Evolutionary conservation across 257 asterid genomes (phyloP).

Genomic region (Plectranthus barbatus): DNA sequence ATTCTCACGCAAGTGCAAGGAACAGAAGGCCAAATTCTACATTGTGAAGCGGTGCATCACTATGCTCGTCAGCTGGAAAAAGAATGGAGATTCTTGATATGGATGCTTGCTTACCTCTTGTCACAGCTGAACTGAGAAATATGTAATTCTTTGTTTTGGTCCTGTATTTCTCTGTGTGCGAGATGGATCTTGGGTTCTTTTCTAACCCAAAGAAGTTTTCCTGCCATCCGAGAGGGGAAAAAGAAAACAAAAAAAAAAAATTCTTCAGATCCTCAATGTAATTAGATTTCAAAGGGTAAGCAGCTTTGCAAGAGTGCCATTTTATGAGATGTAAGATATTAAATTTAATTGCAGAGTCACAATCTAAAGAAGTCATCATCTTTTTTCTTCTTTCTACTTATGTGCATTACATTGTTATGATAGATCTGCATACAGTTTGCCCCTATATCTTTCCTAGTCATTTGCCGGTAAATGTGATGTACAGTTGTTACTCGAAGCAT

Average conservation of each 20-base stretch:
- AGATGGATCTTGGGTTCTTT: conserved; percentile 31
- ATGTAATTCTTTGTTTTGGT: neutral
- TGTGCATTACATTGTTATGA: neutral
- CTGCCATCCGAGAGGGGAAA: conserved; percentile 35
- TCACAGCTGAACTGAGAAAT: neutral
- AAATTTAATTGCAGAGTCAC: conserved; percentile 16
- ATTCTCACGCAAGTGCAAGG: conserved; percentile 69
- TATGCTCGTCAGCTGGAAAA: conserved; percentile 76
- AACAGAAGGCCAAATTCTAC: conserved; percentile 74
- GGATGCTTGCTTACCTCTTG: neutral
- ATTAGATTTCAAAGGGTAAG: conserved; percentile 14
- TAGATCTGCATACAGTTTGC: neutral
- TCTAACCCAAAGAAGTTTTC: conserved; percentile 25
- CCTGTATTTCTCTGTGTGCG: conserved; percentile 15
- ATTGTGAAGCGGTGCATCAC: conserved; percentile 72
- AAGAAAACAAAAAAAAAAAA: neutral
- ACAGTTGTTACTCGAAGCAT: conserved; percentile 8
- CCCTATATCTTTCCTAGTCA: neutral
- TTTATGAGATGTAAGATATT: conserved; percentile 20
- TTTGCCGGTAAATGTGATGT: neutral
- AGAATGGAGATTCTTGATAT: conserved; percentile 58
- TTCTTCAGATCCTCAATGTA: conserved; percentile 19
- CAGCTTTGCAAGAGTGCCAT: conserved; percentile 13
- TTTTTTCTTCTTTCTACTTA: neutral
- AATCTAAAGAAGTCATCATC: conserved; percentile 10